Evolutionary conservation across 2,329 filamentous ascomycete genomes (phyloP).

Genomic region (Diaporthe sp.): DNA sequence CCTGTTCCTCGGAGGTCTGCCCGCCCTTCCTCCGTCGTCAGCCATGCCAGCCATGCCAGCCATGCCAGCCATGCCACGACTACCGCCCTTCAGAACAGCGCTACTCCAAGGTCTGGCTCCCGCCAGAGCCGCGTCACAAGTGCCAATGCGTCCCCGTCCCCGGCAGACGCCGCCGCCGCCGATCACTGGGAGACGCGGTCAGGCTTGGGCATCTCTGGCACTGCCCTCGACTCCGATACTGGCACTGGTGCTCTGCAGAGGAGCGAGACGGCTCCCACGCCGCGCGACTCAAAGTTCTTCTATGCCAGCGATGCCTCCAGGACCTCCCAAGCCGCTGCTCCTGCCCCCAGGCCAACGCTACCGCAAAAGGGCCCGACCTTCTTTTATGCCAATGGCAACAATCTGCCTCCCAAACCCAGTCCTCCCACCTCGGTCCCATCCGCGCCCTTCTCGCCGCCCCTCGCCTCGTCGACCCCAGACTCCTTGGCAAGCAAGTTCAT

Average conservation of each 20-base stretch:
- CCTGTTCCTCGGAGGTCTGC: conserved; percentile 58
- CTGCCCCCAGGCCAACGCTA: conserved; percentile 44
- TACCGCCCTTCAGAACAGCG: conserved; percentile 69
- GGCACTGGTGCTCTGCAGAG: conserved; percentile 48
- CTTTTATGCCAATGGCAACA: conserved; percentile 68
- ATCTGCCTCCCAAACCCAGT: conserved; percentile 53
- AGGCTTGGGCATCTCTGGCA: conserved; percentile 52
- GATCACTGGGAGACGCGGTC: conserved; percentile 56
- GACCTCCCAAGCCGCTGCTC: conserved; percentile 56
- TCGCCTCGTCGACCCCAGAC: conserved; percentile 54
- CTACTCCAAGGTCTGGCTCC: conserved; percentile 84
- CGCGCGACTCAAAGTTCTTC: conserved; percentile 83
- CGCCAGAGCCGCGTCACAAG: conserved; percentile 81
- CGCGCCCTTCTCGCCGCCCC: conserved; percentile 51
- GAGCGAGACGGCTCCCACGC: conserved; percentile 49
- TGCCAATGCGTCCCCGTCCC: conserved; percentile 73
- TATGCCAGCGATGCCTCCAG: conserved; percentile 84
- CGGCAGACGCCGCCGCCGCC: conserved; percentile 49
- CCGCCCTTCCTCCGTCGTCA: conserved; percentile 44
- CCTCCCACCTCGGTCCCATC: conserved; percentile 46
- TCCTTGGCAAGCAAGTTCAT: conserved; percentile 76
- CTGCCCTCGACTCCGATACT: conserved; percentile 42
- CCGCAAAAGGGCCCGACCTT: conserved; percentile 61
- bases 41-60: conserved; percentile 32
- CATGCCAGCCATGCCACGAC: conserved; percentile 36